phyloP scores from a whole-genome alignment of 805 yeast genomes.

The Candida orba region DNA sequence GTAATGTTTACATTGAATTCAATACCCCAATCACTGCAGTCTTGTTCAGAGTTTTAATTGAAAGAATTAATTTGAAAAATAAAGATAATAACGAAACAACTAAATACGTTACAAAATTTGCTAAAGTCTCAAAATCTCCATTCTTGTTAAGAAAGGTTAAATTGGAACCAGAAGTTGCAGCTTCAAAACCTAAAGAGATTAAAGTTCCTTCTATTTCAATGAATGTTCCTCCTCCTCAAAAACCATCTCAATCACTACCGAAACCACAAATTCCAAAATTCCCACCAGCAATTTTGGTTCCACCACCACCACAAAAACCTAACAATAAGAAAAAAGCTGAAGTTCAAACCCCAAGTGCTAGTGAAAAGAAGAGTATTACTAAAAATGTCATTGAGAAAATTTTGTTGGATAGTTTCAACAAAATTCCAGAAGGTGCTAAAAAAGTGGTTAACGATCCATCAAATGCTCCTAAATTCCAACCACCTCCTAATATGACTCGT shows the following conservation, averaged over 20 bases:
- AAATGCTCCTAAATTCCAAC: not conserved
- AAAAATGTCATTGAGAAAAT: not conserved
- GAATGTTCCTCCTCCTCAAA: conserved; percentile 2
- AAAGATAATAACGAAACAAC: conserved; percentile 2
- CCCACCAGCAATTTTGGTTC: not conserved
- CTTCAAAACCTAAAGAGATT: not conserved
- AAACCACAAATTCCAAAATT: not conserved
- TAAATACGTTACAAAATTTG: conserved; percentile 12
- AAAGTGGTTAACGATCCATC: not conserved
- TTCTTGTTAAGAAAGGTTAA: conserved; percentile 7
- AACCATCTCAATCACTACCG: not conserved
- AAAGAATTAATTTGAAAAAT: conserved; percentile 8
- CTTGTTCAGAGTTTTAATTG: conserved; percentile 12
- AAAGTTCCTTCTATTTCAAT: not conserved
- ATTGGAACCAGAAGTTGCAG: not conserved
- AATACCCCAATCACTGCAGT: conserved; percentile 7
- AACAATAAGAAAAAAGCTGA: not conserved
- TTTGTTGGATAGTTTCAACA: not conserved
- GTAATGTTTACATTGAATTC: conserved; percentile 15
- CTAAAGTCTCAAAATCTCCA: conserved; percentile 12
- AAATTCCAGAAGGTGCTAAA: not conserved
- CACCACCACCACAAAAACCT: not conserved
- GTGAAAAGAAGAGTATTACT: not conserved
- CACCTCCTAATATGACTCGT: not conserved
- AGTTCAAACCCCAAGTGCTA: not conserved